These are phyloP conservation scores for Stachybotrys echinatus DNA, from an alignment of 2,329 filamentous ascomycete species.

Conservation along the genomic window DNA sequence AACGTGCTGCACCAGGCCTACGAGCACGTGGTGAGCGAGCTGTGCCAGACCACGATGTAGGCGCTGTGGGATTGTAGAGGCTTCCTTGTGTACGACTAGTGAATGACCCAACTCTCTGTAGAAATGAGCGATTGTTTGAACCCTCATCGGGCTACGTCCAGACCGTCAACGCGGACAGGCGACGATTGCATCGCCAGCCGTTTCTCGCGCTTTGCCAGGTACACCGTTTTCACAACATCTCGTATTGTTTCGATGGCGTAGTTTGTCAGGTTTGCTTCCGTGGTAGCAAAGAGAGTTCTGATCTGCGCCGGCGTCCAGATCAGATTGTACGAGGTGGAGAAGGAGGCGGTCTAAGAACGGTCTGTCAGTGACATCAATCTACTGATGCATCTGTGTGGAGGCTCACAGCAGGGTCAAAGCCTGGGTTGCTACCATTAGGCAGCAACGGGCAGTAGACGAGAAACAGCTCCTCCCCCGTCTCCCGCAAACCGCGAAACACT, in stretches of 20 bases:
- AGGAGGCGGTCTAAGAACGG: slow-evolving; percentile 6
- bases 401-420: slow-evolving; percentile 12
- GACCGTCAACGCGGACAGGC: too few relatives aligned
- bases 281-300: slow-evolving; percentile 4
- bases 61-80: too few relatives aligned
- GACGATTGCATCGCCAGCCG: not conserved
- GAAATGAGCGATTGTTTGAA: too few relatives aligned
- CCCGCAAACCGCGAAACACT: slow-evolving; percentile 9
- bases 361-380: not conserved
- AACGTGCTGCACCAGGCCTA: not conserved
- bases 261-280: slow-evolving; percentile 6
- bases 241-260: slow-evolving; percentile 11
- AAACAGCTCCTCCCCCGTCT: slow-evolving; percentile 7
- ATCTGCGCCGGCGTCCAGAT: slow-evolving; percentile 15
- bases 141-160: too few relatives aligned
- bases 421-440: slow-evolving; percentile 4
- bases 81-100: too few relatives aligned
- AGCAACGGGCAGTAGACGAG: slow-evolving; percentile 14
- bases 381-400: not conserved
- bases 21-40: not conserved
- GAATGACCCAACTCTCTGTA: too few relatives aligned
- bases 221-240: slow-evolving; percentile 8
- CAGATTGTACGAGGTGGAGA: slow-evolving; percentile 16
- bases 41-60: not conserved
- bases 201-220: slow-evolving; percentile 6